Evolutionary conservation across 805 yeast genomes (phyloP).

Genomic region (Yamadazyma sp.): DNA sequence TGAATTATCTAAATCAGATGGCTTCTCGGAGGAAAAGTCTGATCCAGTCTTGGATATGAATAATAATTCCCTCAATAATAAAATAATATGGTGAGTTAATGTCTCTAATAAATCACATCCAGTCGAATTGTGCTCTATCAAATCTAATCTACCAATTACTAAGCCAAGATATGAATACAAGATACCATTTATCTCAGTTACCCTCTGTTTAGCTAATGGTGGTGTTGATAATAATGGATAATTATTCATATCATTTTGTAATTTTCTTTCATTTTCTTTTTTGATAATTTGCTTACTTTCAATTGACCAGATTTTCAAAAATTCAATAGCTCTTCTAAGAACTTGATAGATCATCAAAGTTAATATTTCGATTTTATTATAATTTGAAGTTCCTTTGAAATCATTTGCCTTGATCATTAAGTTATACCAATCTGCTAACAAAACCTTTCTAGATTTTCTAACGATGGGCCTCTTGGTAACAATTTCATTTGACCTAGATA

Average conservation of each 20-base stretch:
- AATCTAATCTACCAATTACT: slow-evolving; percentile 72
- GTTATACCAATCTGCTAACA: slow-evolving; percentile 79
- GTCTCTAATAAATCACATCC: slow-evolving; percentile 69
- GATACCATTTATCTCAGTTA: slow-evolving; percentile 61
- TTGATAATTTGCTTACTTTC: slow-evolving; percentile 51
- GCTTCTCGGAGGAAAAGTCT: slow-evolving; percentile 35
- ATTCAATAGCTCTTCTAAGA: slow-evolving; percentile 58
- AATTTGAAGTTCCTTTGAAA: slow-evolving; percentile 60
- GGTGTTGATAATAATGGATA: slow-evolving; percentile 48
- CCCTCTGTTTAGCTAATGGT: slow-evolving; percentile 61
- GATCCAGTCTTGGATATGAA: slow-evolving; percentile 54
- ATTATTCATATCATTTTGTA: slow-evolving; percentile 35
- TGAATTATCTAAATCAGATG: slow-evolving; percentile 43
- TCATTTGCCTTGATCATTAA: slow-evolving; percentile 75
- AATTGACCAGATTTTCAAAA: slow-evolving; percentile 68
- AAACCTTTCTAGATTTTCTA: slow-evolving; percentile 60
- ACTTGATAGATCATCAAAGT: slow-evolving; percentile 67
- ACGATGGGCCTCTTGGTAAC: slow-evolving; percentile 62
- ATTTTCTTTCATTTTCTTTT: slow-evolving; percentile 30
- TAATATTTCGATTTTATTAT: slow-evolving; percentile 57
- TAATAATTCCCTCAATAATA: slow-evolving; percentile 59
- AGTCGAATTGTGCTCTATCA: slow-evolving; percentile 67
- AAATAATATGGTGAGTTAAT: slow-evolving; percentile 64
- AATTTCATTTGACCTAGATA: slow-evolving; percentile 68
- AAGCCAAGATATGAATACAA: slow-evolving; percentile 61